Conservation (phyloP, 2,329 filamentous ascomycete species). For the Canariomyces notabilis region DNA sequence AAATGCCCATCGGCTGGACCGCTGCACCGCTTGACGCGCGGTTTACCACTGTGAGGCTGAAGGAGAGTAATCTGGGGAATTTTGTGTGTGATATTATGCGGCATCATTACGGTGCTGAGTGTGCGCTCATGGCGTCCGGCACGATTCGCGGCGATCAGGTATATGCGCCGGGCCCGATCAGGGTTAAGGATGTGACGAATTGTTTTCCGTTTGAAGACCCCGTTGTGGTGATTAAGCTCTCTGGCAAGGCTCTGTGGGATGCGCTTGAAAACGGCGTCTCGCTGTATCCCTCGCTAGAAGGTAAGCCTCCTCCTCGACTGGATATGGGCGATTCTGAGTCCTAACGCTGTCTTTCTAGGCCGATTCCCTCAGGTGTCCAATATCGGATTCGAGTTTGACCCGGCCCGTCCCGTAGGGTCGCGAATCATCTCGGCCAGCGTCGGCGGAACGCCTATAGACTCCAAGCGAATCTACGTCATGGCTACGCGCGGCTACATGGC, state of each 20-base stretch:
- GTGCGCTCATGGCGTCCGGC: conserved; percentile 76
- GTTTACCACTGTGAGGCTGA: conserved; percentile 73
- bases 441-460: conserved; percentile 55
- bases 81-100: conserved; percentile 92
- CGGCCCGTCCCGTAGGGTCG: conserved; percentile 52
- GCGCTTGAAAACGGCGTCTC: conserved; percentile 81
- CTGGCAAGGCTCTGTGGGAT: conserved; percentile 67
- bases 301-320: conserved; percentile 26
- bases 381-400: conserved; percentile 70
- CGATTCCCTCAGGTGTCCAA: conserved; percentile 85
- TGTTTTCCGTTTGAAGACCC: conserved; percentile 94
- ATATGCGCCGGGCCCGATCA: conserved; percentile 73
- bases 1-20: conserved; percentile 80
- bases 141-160: conserved; percentile 86
- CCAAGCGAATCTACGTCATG: conserved; percentile 61
- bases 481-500: conserved; percentile 87
- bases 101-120: conserved; percentile 74
- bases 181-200: conserved; percentile 76
- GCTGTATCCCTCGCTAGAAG: conserved; percentile 77
- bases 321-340: background rate
- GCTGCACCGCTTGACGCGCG: conserved; percentile 77
- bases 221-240: conserved; percentile 69
- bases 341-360: conserved; percentile 25
- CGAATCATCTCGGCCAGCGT: conserved; percentile 61
- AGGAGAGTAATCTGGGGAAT: conserved; percentile 82